Evolutionary conservation across 1,284 basidiomycete species (phyloP).

Genomic region (Fomitopsis palustris): DNA sequence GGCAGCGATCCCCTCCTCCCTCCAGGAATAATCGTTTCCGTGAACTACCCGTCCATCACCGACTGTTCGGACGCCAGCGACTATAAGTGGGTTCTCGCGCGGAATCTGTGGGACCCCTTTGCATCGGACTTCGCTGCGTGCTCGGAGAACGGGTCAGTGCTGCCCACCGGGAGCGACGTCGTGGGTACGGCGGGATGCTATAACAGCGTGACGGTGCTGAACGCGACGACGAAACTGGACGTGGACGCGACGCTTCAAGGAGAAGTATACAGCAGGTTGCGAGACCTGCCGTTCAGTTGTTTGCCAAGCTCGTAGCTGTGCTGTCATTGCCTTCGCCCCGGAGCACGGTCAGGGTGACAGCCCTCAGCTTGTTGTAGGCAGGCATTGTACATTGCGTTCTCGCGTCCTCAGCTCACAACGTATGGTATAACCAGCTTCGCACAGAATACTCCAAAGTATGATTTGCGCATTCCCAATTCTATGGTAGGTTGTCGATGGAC

Average conservation of each 20-base stretch:
- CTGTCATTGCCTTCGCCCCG: too few species aligned
- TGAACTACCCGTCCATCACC: slow-evolving; percentile 47
- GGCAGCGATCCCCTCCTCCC: slow-evolving; percentile 35
- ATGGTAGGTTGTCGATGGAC: too few species aligned
- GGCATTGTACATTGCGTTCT: too few species aligned
- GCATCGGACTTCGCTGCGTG: slow-evolving; percentile 42
- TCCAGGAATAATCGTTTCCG: slow-evolving; percentile 40
- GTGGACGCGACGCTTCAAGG: slow-evolving; percentile 39
- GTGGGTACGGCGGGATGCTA: slow-evolving; percentile 36
- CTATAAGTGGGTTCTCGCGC: slow-evolving; percentile 45
- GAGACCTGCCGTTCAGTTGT: slow-evolving; percentile 7
- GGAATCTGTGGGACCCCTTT: slow-evolving; percentile 31
- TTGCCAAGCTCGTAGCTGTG: slow-evolving; percentile 1
- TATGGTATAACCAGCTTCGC: too few species aligned
- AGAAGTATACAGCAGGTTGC: slow-evolving; percentile 34
- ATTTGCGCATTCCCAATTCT: too few species aligned
- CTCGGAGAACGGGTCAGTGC: slow-evolving; percentile 28
- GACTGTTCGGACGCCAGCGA: slow-evolving; percentile 33
- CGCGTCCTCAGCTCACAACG: too few species aligned
- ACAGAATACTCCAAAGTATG: too few species aligned
- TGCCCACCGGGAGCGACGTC: slow-evolving; percentile 41
- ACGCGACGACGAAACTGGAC: slow-evolving; percentile 40
- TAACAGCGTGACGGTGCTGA: slow-evolving; percentile 44
- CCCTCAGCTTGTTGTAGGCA: too few species aligned
- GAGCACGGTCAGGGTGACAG: too few species aligned